These are phyloP conservation scores for Blastocystis sp. DNA, from an alignment of 352 stramenopile species.

Conservation along the genomic window DNA sequence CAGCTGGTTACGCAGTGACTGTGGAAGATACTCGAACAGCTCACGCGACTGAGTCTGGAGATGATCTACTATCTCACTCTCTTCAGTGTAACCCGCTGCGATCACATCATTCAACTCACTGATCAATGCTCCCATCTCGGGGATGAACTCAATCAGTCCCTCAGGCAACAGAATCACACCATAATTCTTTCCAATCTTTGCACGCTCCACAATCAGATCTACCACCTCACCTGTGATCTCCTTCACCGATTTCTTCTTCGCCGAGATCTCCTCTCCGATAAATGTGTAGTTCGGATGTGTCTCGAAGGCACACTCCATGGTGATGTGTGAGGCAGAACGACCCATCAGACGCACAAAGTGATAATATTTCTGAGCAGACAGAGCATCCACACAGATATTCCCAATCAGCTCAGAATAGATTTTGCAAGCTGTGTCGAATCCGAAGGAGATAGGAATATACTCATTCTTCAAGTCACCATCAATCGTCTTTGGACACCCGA, in stretches of 20 bases:
- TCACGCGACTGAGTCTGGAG: slow-evolving; percentile 42
- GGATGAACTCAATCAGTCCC: slow-evolving; percentile 75
- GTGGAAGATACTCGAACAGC: slow-evolving; percentile 67
- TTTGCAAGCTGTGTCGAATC: slow-evolving; percentile 73
- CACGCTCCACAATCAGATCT: slow-evolving; percentile 69
- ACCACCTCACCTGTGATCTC: slow-evolving; percentile 71
- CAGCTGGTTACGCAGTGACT: slow-evolving; percentile 66
- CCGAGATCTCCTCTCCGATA: slow-evolving; percentile 42
- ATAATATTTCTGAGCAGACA: slow-evolving; percentile 74
- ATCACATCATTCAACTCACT: slow-evolving; percentile 74
- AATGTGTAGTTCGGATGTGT: slow-evolving; percentile 72
- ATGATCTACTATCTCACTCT: slow-evolving; percentile 20
- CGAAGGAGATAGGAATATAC: slow-evolving; percentile 74
- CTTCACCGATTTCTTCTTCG: slow-evolving; percentile 3
- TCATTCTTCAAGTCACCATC: slow-evolving; percentile 75
- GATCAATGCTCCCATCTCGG: slow-evolving; percentile 73
- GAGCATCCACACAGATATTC: slow-evolving; percentile 72
- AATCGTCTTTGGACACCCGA: slow-evolving; percentile 74
- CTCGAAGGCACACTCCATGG: slow-evolving; percentile 73
- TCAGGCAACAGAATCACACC: slow-evolving; percentile 74
- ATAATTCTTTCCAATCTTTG: slow-evolving; percentile 72
- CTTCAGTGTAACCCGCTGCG: slow-evolving; percentile 66
- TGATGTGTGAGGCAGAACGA: slow-evolving; percentile 72
- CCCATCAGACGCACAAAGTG: slow-evolving; percentile 73
- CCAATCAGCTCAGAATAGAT: slow-evolving; percentile 73